These are phyloP conservation scores for Neofusicoccum cordaticola DNA, from an alignment of 2,329 filamentous ascomycete genomes.

Conservation along the genomic window DNA sequence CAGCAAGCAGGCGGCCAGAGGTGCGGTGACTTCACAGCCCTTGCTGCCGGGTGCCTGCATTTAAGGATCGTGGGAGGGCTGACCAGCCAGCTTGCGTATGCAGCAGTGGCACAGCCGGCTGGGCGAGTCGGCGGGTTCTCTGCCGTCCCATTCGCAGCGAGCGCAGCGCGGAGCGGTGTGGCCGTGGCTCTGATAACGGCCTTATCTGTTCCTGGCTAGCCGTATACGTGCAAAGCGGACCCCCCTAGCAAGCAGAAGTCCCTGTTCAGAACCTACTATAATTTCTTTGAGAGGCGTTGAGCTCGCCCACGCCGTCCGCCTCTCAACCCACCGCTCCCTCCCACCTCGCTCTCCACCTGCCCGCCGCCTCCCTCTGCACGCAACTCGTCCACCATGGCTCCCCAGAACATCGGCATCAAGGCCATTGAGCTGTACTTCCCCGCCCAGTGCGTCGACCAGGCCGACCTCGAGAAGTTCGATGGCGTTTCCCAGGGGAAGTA, in stretches of 20 bases:
- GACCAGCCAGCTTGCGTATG: neutral
- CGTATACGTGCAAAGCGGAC: neutral
- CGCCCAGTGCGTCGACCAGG: conserved; percentile 54
- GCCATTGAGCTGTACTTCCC: conserved; percentile 56
- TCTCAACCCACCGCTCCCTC: conserved; percentile 12
- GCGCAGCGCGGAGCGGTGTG: neutral
- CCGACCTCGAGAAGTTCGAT: conserved; percentile 55
- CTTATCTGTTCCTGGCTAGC: conserved; percentile 12
- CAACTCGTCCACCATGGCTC: conserved; percentile 36
- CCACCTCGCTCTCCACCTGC: conserved; percentile 20
- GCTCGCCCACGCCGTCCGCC: neutral
- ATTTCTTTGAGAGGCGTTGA: conserved; percentile 3
- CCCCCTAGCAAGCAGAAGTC: neutral
- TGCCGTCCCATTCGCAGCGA: neutral
- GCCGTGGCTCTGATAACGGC: neutral
- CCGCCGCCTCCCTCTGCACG: conserved; percentile 20
- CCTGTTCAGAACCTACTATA: neutral
- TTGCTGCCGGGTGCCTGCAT: conserved; percentile 2
- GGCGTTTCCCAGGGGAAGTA: conserved; percentile 52
- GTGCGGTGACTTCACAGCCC: neutral
- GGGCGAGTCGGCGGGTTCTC: neutral
- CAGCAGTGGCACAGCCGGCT: neutral
- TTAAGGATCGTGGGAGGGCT: neutral
- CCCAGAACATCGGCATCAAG: conserved; percentile 53
- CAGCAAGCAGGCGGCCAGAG: neutral